Base-by-base conservation (phyloP, 2,329 filamentous ascomycete genomes). In the Penicillium sp. region DNA sequence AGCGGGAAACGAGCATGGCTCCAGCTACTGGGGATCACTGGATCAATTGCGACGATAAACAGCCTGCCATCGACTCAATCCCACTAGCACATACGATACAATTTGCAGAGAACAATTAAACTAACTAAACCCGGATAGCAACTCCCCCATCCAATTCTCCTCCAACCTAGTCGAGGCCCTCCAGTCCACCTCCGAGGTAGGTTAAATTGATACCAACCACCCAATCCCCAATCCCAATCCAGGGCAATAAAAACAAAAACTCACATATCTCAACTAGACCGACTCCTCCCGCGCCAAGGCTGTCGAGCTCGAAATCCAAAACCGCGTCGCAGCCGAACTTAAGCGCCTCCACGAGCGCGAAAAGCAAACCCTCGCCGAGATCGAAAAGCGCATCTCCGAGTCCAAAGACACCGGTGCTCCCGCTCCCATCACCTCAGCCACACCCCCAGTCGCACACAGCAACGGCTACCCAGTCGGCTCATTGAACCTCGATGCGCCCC, bases 291-390 rank as follows among this genome's bases (percentile, higher is more conserved):
- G 93, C 72, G 83, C 88, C 68, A 90, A 90, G 77, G 81, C 87
- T 69, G 79, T 91, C 74, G 93, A 97, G 78, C 85, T 94, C 61
- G 88, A 93, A 68, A 87, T 96, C 74, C 92, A 97, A 79, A 80
- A 85, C 71, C 92, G 93, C 75, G 90, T 97, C 58, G 85, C 88
- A 68, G 82, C 86, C 67, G 92, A 97, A 78, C 90, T 97, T 63
- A 86, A 88, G 75, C 87, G 87, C 66, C 85, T 96, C 61, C 87
- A 87, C 72, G 82, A 85, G 61, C 80, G 87, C 66, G 88, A 93
- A 72, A 77, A 84, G 61, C 81, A 86, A 48, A 85, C 86, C 56
- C 86, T 96, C 61, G 80, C 82, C 63, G 79, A 85, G 55, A 84
- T 90, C 57, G 84, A 88, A 69, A 84, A 89, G 59, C 85, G 86